Base-by-base conservation (phyloP, 495 filamentous ascomycete genomes). In the Trichoderma gamsii region DNA sequence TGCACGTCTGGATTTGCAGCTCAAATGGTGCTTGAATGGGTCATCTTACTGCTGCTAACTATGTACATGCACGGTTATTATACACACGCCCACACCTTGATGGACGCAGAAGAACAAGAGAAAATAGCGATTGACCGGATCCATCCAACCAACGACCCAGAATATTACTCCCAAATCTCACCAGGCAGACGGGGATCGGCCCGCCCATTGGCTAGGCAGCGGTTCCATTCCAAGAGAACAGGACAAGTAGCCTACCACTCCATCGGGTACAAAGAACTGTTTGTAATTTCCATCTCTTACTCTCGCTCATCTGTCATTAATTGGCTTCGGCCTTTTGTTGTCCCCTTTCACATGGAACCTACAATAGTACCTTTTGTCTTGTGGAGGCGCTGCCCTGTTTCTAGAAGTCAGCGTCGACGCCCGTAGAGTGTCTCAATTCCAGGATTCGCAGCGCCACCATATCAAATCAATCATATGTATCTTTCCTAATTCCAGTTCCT, bases 371-470 rank as follows among this genome's bases (percentile, higher is more conserved):
- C 49, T n/a, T 21, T 52, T n/a, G 9, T 25, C n/a, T 32, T 61
- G 23, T 32, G 56, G 56, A 11, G 56, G 56, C 56, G 23, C 27
- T 13, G n/a, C 56, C 27, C 27, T 61, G 56, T 27, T 32, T 61
- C 49, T 61, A n/a, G 56, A 61, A 61, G 56, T 61, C 56, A 61
- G 56, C 56, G 25, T 32, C 56, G 56, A 61, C 56, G 56, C 56
- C 56, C 56, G 56, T 61, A 18, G 18, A 9, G 18, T 23, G 49
- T 52, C 18, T 61, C 56, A 32, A 13, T 23, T 21, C 56, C 27
- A 61, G 56, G 56, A 56, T 56, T 11, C 44, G 44, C 44, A 49
- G 44, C 44, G 44, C 44, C 44, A n/a, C 44, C 18, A 2, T 9
- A n/a, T 1, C 4, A 49, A 49, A 5, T 49, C 44, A 49, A 15